Base-by-base conservation (phyloP, 2,329 filamentous ascomycete species). In the Arthrobotrys musiformis region DNA sequence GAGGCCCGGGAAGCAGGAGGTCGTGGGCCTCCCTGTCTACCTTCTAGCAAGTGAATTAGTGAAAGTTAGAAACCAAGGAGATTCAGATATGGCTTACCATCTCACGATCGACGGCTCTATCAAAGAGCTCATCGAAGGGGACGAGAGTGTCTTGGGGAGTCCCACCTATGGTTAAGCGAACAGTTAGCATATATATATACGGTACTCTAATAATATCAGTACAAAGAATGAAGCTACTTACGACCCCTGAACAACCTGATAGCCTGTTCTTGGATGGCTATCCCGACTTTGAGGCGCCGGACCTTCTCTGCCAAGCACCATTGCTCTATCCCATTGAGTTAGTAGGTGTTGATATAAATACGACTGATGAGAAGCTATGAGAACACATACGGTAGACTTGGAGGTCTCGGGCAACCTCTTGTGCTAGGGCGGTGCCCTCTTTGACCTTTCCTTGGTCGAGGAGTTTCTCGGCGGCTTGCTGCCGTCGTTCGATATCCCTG, bases 231-330 rank as follows among this genome's bases (percentile, higher is more conserved):
- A 37, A 9, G 30, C 11, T 40, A 24, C 30, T 58, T 70, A 70
- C 72, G 37, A 11, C 24, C 26, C 15, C 37, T 52, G 50, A 77
- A 77, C 22, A 70, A 40, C 30, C 26, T 61, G 11, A 56, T 77
- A n/a, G 73, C 73, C 17, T 70, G 50, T 9, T 60, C 50, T 40
- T 77, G 66, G 50, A 77, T 77, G 8, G 58, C 40, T 37, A 77
- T 54, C 7, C 50, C 64, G 17, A 64, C 22, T 28, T 77, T 77
- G 40, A 77, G 40, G 9, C 73, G 73, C 7, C 66, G 66, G 62
- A 70, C 66, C 44, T 77, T 77, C 33, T 77, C 73, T 15, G 66
- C 73, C 24, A 70, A 58, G 2, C 60, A 37, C 50, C 69, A 46
- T 37, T 70, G 66, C 22, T 56, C 73, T 77, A 40, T 28, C 26